Conservation (phyloP, 2,329 filamentous ascomycete genomes). For the Chrysoporthe cubensis region DNA sequence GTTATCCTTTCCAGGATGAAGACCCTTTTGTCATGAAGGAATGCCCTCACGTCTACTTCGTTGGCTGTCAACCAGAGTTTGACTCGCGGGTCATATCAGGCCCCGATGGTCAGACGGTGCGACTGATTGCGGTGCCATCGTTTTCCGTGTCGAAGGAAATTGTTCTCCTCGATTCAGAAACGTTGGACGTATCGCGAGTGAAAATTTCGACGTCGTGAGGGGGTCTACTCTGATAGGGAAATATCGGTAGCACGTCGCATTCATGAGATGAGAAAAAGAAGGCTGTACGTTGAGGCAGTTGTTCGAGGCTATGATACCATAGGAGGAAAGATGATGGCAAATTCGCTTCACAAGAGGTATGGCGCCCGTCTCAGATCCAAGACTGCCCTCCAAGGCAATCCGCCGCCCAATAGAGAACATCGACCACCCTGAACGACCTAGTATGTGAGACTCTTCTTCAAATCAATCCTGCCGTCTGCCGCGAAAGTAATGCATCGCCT, state of each 20-base stretch:
- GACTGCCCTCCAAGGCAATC: neutral
- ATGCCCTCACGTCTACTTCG: conserved; percentile 90
- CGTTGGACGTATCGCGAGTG: conserved; percentile 75
- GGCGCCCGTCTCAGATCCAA: neutral
- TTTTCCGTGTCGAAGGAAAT: conserved; percentile 80
- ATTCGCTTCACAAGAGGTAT: neutral
- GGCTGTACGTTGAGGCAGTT: neutral
- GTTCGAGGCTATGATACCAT: conserved; percentile 21
- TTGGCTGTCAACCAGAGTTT: conserved; percentile 82
- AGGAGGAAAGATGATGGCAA: neutral
- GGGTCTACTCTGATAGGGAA: conserved; percentile 5
- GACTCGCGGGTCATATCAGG: conserved; percentile 72
- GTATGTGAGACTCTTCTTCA: neutral
- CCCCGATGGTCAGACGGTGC: conserved; percentile 68
- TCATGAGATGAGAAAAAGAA: neutral
- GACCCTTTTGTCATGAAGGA: conserved; percentile 87
- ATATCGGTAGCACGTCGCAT: neutral
- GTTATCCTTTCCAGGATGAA: conserved; percentile 92
- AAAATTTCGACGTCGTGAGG: conserved; percentile 53
- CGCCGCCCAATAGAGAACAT: neutral
- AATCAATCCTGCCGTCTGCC: neutral
- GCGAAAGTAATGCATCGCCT: neutral
- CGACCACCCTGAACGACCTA: neutral
- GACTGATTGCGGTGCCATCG: conserved; percentile 80
- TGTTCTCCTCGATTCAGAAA: conserved; percentile 84